Conservation (phyloP, 148 eudicot genomes). For the Camellia japonica region DNA sequence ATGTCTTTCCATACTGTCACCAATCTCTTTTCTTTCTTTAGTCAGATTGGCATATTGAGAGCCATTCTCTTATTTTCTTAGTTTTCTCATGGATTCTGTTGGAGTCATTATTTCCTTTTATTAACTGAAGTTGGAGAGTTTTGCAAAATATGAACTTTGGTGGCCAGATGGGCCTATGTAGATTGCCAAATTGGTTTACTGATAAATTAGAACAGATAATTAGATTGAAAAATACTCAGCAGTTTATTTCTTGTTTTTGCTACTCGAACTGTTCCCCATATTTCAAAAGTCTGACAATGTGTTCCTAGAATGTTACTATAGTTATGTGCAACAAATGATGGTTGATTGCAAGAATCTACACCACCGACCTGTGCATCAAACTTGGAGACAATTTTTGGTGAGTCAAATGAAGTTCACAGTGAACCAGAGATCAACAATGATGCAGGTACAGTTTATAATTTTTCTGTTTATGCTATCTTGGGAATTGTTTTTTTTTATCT, state of each 20-base stretch:
- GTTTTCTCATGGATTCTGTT: not conserved
- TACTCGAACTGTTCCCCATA: not conserved
- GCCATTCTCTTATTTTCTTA: not conserved
- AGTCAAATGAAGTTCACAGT: conserved; percentile 34
- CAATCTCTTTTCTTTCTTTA: not conserved
- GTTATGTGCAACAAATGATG: not conserved
- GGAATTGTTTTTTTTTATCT: not conserved
- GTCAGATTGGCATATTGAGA: not conserved
- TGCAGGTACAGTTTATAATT: conserved; percentile 45
- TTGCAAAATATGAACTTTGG: conserved; percentile 6
- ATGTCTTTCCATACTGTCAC: not conserved
- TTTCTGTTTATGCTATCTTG: not conserved
- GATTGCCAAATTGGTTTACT: not conserved
- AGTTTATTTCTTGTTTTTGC: conserved; percentile 6
- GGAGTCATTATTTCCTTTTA: not conserved
- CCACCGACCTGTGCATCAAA: conserved; percentile 44
- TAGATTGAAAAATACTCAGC: not conserved
- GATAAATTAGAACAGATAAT: not conserved
- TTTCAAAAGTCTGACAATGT: not conserved
- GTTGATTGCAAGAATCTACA: conserved; percentile 48
- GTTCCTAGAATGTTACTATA: not conserved
- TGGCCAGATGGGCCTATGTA: not conserved
- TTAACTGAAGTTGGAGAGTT: not conserved
- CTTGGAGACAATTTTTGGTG: conserved; percentile 59
- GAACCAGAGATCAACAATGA: conserved; percentile 22